Base-by-base conservation (phyloP, 441 rosid species). In the Jatropha multifida region DNA sequence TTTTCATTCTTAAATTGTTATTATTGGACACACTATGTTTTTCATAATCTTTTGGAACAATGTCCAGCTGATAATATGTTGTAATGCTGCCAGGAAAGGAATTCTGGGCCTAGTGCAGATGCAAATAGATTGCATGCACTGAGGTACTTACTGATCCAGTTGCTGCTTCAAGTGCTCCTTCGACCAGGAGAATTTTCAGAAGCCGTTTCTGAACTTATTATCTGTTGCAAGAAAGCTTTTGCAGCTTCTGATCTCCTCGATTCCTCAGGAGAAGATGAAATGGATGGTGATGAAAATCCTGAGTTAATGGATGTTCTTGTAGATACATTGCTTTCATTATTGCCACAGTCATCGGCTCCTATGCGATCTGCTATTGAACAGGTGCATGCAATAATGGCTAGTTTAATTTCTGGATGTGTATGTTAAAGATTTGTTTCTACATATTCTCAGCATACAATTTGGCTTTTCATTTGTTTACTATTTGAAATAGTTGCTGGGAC, bases 291-390 rank as follows among this genome's bases (percentile, higher is more conserved):
- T 81, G 86, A 78, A 40, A 76, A 69, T 66, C 95, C 96, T 23
- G 86, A 92, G 81, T 82, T 91, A 76, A 90, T 96, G 90, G 97
- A 96, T 82, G 96, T 96, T 69, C 89, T 96, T 42, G 89, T 91
- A 54, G 98, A 96, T 80, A 88, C 97, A 49, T 79, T 94, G 78
- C 96, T 96, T 69, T 91, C 97, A 46, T 81, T 96, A 86, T 83
- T 90, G 69, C 97, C 99, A 9, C 94, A 96, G 82, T 87, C 99
- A 81, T 88, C 99, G 37, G 94, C 96, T 78, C 89, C 97, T 80
- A 71, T 92, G 87, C 91, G 97, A 71, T 85, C 93, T 83, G 90
- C 94, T 71, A 88, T 92, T 73, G 97, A 96, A 83, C 96, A 94
- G 94, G 98, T 96, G 48, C 46, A 76, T 76, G 58, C 61, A 52